Evolutionary conservation across 2,329 filamentous ascomycete species (phyloP), one percentile per base, ranked within the genome.

Genomic region (Pseudogymnoascus sp.): DNA sequence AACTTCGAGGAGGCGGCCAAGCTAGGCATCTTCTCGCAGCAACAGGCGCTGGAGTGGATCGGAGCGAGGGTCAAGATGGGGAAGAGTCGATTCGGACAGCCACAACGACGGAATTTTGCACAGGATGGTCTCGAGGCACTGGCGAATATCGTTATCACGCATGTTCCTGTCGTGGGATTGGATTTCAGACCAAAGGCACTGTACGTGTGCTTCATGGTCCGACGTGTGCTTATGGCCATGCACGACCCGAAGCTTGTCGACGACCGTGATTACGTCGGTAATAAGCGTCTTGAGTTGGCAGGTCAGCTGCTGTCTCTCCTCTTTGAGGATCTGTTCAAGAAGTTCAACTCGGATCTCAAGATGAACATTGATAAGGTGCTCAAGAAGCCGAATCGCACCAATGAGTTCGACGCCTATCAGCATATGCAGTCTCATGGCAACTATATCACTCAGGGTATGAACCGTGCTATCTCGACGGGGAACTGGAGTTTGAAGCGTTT

Each of bases 401-500:
- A 91, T 61, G 86, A 91, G 30, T 91, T 97, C 61, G 93, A 99
- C 71, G 91, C 93, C 3, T 86, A 88, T 64, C 84, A 88, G 38
- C 88, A 95, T 69, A 88, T 99, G 68, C 87, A 86, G 67, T 88
- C 90, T 54, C 89, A 94, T 67, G 89, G 90, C 60, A 89, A 89
- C 67, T 87, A 88, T 68, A 97, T 99, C 67, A 96, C 92, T 0
- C 82, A 89, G 67, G 94, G 94, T 11, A 91, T 99, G 81, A 96
- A 96, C 73, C 86, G 95, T 64, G 93, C 94, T 6, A 97, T 99
- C 62, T 92, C 95, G 60, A 97, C 94, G 0, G 94, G 94, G 18
- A 99, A 99, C 71, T 99, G 94, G 94, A 97, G 83, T 65, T 81
- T 99, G 67, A 97, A 97, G 75, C 91, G 95, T 72, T 99, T 99